phyloP scores from a whole-genome alignment of 225 moss, liverwort and hornwort genomes.

The Pleurozium schreberi region DNA sequence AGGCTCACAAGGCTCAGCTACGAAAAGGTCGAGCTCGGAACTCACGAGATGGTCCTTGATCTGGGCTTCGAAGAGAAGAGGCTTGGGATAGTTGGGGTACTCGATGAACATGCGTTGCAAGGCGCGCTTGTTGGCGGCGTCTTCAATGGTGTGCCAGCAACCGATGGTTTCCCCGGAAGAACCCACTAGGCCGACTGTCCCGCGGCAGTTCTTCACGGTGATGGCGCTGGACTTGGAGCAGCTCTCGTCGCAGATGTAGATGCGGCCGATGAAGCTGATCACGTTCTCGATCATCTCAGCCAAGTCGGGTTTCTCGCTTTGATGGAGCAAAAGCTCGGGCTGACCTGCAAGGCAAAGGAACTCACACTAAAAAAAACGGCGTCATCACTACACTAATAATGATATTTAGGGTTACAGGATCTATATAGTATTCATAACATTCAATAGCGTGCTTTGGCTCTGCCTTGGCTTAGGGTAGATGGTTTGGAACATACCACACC shows the following conservation, averaged over 20 bases:
- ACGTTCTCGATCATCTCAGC: slow-evolving; percentile 41
- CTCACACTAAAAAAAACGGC: too few relatives aligned
- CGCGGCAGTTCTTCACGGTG: slow-evolving; percentile 8
- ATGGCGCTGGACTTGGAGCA: slow-evolving; percentile 10
- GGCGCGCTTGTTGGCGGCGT: slow-evolving; percentile 5
- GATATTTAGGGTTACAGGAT: background rate
- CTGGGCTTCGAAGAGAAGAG: slow-evolving; percentile 31
- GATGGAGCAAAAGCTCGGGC: background rate
- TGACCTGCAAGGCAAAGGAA: background rate
- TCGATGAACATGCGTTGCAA: slow-evolving; percentile 34
- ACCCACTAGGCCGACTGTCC: slow-evolving; percentile 37
- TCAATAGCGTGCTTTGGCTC: too few relatives aligned
- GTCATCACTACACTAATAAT: background rate
- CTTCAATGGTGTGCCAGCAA: slow-evolving; percentile 47
- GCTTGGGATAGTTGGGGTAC: slow-evolving; percentile 34
- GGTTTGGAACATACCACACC: too few relatives aligned
- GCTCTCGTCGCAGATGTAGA: slow-evolving; percentile 21
- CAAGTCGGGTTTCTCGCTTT: slow-evolving; percentile 22
- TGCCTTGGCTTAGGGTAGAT: too few relatives aligned
- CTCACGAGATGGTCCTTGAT: slow-evolving; percentile 35
- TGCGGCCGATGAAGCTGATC: slow-evolving; percentile 26
- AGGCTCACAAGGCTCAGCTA: slow-evolving; percentile 34
- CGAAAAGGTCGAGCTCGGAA: slow-evolving; percentile 35
- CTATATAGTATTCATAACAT: too few relatives aligned
- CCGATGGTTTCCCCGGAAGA: slow-evolving; percentile 34